phyloP scores from a whole-genome alignment of 345 rosid genomes.

The Laguncularia racemosa region DNA sequence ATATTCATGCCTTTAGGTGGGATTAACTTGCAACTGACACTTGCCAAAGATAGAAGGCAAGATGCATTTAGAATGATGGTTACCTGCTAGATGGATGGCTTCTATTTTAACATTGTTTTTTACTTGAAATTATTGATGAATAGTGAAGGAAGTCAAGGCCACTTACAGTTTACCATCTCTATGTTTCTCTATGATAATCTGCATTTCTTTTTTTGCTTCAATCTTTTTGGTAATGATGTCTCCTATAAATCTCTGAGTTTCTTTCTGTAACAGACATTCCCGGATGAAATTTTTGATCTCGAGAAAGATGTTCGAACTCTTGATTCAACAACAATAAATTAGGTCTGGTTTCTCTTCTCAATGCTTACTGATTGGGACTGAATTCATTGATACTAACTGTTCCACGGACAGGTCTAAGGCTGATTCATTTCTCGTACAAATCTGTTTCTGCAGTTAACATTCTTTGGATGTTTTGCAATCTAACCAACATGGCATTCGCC shows the following conservation, averaged over 20 bases:
- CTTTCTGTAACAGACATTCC: conserved; percentile 51
- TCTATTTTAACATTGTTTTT: no score
- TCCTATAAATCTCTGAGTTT: background rate
- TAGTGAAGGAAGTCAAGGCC: no score
- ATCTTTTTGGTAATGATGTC: background rate
- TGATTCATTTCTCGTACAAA: conserved; percentile 1
- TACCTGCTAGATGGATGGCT: no score
- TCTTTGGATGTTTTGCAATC: conserved; percentile 68
- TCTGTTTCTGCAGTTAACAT: conserved; percentile 54
- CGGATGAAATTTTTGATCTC: conserved; percentile 67
- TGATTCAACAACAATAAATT: conserved; percentile 78
- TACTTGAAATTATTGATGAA: no score
- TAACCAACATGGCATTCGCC: conserved; percentile 85
- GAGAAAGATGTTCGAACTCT: conserved; percentile 78
- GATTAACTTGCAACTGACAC: no score
- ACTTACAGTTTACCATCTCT: no score
- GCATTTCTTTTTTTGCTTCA: no score
- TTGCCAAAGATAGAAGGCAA: no score
- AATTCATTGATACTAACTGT: background rate
- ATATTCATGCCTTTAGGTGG: no score
- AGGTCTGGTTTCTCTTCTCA: conserved; percentile 32
- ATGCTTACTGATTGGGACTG: background rate
- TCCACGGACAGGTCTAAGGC: background rate
- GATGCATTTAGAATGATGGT: no score
- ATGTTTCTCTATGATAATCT: no score